phyloP scores from a whole-genome alignment of 495 filamentous ascomycete genomes.

The Pseudotulostoma volvatum region DNA sequence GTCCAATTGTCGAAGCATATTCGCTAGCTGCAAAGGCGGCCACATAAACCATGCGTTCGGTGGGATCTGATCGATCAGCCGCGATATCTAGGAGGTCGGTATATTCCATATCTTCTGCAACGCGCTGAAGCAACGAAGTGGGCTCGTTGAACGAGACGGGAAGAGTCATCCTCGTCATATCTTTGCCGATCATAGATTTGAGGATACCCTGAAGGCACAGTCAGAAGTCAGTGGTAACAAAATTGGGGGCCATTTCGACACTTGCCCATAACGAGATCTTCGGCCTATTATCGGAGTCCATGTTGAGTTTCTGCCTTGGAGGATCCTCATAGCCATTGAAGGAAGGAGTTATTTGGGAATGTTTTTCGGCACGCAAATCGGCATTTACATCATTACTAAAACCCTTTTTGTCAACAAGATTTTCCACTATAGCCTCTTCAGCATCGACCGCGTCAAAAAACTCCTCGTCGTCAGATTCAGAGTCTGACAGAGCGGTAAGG shows the following conservation, averaged over 20 bases:
- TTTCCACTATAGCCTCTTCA: constrained; percentile 68
- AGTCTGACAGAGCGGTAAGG: constrained; percentile 52
- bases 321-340: constrained; percentile 88
- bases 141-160: constrained; percentile 98
- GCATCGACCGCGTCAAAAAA: constrained; percentile 96
- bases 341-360: constrained; percentile 48
- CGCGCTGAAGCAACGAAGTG: constrained; percentile 88
- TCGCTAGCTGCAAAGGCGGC: constrained; percentile 90
- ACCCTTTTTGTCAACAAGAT: constrained; percentile 31
- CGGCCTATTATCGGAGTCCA: constrained; percentile 84
- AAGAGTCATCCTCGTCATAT: constrained; percentile 99
- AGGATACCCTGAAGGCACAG: constrained; percentile 55
- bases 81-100: constrained; percentile 83
- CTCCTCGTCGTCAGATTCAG: constrained; percentile 73
- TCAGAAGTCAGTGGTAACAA: neutral
- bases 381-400: constrained; percentile 25
- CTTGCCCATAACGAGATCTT: constrained; percentile 93
- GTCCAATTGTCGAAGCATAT: constrained; percentile 90
- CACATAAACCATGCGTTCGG: constrained; percentile 91
- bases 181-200: constrained; percentile 99
- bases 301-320: constrained; percentile 56
- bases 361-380: constrained; percentile 32
- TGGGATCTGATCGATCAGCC: constrained; percentile 67
- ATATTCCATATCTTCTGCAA: constrained; percentile 96
- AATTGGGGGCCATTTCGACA: constrained; percentile 1